phyloP scores from a whole-genome alignment of 2,329 filamentous ascomycete species.

The Fusarium incarnatum region DNA sequence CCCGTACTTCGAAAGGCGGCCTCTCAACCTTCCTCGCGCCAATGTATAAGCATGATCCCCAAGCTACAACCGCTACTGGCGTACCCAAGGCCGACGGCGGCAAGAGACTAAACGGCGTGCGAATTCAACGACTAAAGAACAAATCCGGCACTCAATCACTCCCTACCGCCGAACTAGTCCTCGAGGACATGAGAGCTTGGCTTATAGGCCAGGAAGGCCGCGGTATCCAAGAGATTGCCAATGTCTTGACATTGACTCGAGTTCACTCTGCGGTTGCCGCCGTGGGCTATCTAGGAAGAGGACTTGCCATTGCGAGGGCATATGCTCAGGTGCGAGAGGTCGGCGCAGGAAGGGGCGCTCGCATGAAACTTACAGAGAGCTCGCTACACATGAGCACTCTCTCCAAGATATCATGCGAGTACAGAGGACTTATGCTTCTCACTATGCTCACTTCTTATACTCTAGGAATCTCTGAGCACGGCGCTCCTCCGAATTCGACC shows the following conservation, averaged over 20 bases:
- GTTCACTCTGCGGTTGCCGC: conserved; percentile 67
- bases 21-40: conserved; percentile 69
- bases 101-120: conserved; percentile 72
- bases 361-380: conserved; percentile 62
- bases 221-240: conserved; percentile 75
- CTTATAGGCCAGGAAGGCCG: conserved; percentile 74
- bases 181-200: conserved; percentile 71
- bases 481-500: conserved; percentile 19
- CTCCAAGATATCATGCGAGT: conserved; percentile 66
- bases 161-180: conserved; percentile 78
- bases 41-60: conserved; percentile 60
- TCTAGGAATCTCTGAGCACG: conserved; percentile 66
- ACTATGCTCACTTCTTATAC: conserved; percentile 65
- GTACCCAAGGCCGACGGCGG: conserved; percentile 43
- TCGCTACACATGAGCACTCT: conserved; percentile 69
- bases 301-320: conserved; percentile 66
- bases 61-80: conserved; percentile 48
- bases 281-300: conserved; percentile 65
- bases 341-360: conserved; percentile 56
- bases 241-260: conserved; percentile 75
- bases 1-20: conserved; percentile 59
- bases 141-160: conserved; percentile 78
- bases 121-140: conserved; percentile 76
- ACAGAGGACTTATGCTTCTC: conserved; percentile 67
- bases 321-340: conserved; percentile 69